Base-by-base conservation (phyloP, 441 rosid genomes). In the Arabidopsis hybrid region DNA sequence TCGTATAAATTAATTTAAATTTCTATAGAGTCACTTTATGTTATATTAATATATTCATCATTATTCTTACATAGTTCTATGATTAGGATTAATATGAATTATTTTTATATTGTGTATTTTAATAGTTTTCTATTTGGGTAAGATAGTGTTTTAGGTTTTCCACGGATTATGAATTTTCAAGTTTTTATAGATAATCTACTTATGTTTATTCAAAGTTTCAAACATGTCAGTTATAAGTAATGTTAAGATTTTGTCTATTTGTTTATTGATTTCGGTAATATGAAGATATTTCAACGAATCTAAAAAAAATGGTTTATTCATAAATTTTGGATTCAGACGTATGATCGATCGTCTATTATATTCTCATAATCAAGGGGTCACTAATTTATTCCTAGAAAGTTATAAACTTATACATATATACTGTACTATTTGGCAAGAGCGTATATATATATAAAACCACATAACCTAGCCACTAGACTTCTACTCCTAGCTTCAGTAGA, bases 401-500 rank as follows among this genome's bases (percentile, higher is more conserved):
- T 47, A 8, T 18, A 47, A 7, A n/a, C 14, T 26, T 26, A 11
- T 34, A 71, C 0, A 42, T 34, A 67, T 50, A 60, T 42, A 42
- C 43, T 52, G 52, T 40, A 74, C 67, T 16, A 26, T 29, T 65
- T 47, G 60, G 58, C 7, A 51, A 57, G 18, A 40, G 18, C 16
- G 51, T 60, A 39, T 31, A 53, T 65, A 65, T 36, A 45, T 55
- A 32, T 26, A 18, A n/a, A 43, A n/a, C 11, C 32, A 32, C 14
- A 51, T 43, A 67, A 35, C 74, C 73, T 67, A 75, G 57, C 21
- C 35, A 61, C 42, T 75, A 75, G 74, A 68, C 69, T 67, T 32
- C 32, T 68, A 61, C 40, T 68, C 69, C 64, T 75, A 75, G 74
- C 69, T 75, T 75, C 56, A 52, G 69, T 67, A 67, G 73, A 62